These are phyloP conservation scores for Entomortierella beljakovae DNA, from an alignment of 192 early-diverging fungal species.

Conservation along the genomic window DNA sequence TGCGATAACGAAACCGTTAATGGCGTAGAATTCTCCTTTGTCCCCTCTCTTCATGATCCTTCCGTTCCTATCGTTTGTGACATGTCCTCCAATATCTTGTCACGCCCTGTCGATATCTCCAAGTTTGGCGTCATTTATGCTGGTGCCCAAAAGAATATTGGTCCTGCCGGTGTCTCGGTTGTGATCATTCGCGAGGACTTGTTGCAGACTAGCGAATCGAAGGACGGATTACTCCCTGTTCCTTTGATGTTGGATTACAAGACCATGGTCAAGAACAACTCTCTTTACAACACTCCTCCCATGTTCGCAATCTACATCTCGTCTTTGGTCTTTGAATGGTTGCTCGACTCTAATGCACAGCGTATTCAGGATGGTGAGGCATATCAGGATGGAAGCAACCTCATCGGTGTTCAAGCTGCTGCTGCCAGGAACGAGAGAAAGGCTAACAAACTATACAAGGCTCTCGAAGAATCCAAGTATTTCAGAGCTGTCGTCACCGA, in stretches of 20 bases:
- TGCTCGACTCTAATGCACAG: constrained; percentile 53
- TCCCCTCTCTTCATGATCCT: constrained; percentile 63
- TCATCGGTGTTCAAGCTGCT: constrained; percentile 79
- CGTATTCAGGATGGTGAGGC: constrained; percentile 53
- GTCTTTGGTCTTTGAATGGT: constrained; percentile 90
- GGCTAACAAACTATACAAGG: constrained; percentile 73
- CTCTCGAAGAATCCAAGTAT: constrained; percentile 74
- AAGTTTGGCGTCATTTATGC: constrained; percentile 92
- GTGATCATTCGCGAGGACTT: constrained; percentile 94
- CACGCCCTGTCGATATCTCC: constrained; percentile 81
- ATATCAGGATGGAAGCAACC: constrained; percentile 14
- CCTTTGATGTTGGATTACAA: constrained; percentile 92
- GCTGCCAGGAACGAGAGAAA: constrained; percentile 78
- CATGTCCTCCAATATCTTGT: constrained; percentile 89
- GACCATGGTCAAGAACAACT: constrained; percentile 82
- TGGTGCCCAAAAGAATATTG: constrained; percentile 98
- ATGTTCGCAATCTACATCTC: constrained; percentile 95
- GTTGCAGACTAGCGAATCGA: constrained; percentile 63
- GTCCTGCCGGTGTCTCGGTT: constrained; percentile 92
- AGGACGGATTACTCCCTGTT: constrained; percentile 43
- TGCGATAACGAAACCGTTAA: constrained; percentile 99
- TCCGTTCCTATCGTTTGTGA: constrained; percentile 90
- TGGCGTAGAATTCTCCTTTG: constrained; percentile 84
- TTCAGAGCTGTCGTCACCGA: constrained; percentile 76
- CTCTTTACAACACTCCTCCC: constrained; percentile 97